Evolutionary conservation across 768 basidiomycete species (phyloP).

Genomic region (Termitomyces sp.): DNA sequence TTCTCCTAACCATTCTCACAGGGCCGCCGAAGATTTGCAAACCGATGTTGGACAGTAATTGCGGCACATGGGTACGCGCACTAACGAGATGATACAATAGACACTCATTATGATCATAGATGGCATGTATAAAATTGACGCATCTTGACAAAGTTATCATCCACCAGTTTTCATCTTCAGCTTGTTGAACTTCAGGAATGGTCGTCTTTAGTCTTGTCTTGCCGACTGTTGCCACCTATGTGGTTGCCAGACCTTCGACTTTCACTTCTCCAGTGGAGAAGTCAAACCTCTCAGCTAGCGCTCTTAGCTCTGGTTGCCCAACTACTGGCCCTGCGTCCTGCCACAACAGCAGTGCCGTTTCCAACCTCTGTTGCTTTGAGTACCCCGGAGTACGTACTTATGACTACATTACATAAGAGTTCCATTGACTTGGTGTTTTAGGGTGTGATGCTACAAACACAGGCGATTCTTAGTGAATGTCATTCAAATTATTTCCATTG

Average conservation of each 20-base stretch:
- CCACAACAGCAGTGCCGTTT: slow-evolving; percentile 38
- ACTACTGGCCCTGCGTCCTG: slow-evolving; percentile 47
- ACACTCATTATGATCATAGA: neutral
- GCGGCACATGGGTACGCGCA: neutral
- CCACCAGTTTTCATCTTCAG: neutral
- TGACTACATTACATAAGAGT: neutral
- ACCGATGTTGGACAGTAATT: neutral
- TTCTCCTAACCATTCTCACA: neutral
- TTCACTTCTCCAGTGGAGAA: neutral
- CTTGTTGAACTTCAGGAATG: neutral
- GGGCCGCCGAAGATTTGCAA: neutral
- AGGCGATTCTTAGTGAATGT: slow-evolving; percentile 17
- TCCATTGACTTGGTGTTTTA: slow-evolving; percentile 18
- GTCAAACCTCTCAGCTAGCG: slow-evolving; percentile 17
- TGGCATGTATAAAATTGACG: neutral
- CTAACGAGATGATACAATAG: neutral
- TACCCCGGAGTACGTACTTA: slow-evolving; percentile 47
- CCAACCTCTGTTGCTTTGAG: slow-evolving; percentile 60
- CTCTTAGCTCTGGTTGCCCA: slow-evolving; percentile 43
- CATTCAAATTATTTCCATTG: neutral
- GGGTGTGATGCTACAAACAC: slow-evolving; percentile 55
- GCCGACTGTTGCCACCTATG: neutral
- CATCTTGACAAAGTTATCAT: neutral
- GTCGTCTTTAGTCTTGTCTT: neutral
- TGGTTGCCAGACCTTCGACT: slow-evolving; percentile 1